These are phyloP conservation scores for Calonectria henricotiae DNA, from an alignment of 2,329 filamentous ascomycete species.

Conservation along the genomic window DNA sequence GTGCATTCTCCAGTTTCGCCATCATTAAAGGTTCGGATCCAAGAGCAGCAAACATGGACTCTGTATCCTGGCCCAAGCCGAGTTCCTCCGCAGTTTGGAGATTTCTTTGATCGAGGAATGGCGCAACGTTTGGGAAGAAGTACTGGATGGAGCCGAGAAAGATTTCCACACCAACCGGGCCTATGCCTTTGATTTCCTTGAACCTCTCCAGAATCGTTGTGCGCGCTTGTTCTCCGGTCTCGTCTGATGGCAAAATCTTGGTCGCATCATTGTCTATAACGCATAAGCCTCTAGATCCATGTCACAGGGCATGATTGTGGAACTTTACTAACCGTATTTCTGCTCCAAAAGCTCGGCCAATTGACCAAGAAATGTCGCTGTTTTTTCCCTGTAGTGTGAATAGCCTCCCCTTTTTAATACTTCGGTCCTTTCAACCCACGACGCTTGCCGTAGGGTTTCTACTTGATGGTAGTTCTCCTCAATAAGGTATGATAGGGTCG, in stretches of 20 bases:
- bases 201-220: neutral
- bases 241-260: slow-evolving; percentile 1
- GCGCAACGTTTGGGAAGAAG: slow-evolving; percentile 16
- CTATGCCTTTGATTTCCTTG: slow-evolving; percentile 5
- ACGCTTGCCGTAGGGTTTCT: neutral
- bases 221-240: slow-evolving; percentile 9
- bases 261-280: neutral
- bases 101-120: neutral
- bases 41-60: slow-evolving; percentile 6
- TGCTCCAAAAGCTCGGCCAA: neutral
- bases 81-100: neutral
- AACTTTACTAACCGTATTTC: neutral
- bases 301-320: neutral
- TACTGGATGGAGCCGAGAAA: slow-evolving; percentile 19
- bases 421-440: neutral
- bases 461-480: neutral
- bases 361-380: neutral
- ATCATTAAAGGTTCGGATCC: slow-evolving; percentile 7
- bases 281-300: neutral
- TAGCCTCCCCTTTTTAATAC: neutral
- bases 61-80: neutral
- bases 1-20: slow-evolving; percentile 3
- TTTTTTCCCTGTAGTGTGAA: neutral
- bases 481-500: neutral
- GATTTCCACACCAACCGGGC: neutral